A percentile compares a stretch with the other conserved stretches of the same genome.
phyloP scores from a whole-genome alignment of 2,329 filamentous ascomycete genomes.

The Berkeleyomyces basicola region DNA sequence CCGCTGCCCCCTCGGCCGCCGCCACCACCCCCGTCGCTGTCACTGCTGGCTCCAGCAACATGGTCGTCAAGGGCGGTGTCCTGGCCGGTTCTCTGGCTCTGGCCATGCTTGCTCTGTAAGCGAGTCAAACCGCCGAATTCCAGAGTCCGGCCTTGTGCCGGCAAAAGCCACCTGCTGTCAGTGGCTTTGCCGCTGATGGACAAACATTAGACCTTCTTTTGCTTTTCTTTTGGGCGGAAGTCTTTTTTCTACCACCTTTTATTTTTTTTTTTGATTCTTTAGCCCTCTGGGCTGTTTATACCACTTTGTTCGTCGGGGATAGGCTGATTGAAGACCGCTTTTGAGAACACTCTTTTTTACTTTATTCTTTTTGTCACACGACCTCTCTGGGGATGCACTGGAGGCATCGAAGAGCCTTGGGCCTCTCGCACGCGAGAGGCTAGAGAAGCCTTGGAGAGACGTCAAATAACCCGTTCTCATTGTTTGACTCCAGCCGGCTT shows the following conservation, averaged over 20 bases:
- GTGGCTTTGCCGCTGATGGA: not conserved
- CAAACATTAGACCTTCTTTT: not conserved
- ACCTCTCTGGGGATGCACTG: not conserved
- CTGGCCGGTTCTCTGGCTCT: conserved; percentile 12
- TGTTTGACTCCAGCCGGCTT: conserved; percentile 7
- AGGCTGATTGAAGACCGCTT: conserved; percentile 11
- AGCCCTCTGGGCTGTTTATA: conserved; percentile 7
- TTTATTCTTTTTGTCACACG: conserved; percentile 4
- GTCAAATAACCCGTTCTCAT: conserved; percentile 8
- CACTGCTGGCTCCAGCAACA: conserved; percentile 2
- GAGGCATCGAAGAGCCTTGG: not conserved
- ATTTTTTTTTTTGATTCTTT: conserved; percentile 6
- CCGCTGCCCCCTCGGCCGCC: not conserved
- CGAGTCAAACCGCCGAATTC: not conserved
- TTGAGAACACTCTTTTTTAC: conserved; percentile 9
- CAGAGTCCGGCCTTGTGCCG: not conserved
- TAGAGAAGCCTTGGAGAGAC: conserved; percentile 3
- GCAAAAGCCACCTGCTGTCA: not conserved
- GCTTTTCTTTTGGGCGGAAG: not conserved
- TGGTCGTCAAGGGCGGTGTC: conserved; percentile 11
- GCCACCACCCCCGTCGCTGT: not conserved
- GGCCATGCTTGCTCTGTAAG: conserved; percentile 13
- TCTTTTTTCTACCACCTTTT: not conserved
- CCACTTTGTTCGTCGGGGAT: conserved; percentile 14
- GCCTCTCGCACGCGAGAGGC: not conserved